Evolutionary conservation across 192 early-diverging fungal genomes (phyloP).

Genomic region (Coemansia interrupta): DNA sequence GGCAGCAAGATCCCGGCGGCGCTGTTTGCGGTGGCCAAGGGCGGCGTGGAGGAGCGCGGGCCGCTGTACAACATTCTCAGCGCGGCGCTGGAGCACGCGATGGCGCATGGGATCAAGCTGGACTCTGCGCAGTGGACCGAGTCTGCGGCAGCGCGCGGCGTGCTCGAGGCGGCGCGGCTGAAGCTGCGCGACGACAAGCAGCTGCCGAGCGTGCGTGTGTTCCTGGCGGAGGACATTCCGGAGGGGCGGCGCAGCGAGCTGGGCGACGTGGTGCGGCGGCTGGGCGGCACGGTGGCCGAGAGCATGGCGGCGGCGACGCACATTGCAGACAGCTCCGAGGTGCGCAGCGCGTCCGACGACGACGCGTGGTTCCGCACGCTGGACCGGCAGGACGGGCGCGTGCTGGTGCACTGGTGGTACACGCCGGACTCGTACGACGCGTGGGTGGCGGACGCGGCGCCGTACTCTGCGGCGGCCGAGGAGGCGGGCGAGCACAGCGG

Average conservation of each 20-base stretch:
- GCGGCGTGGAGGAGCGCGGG: conserved; percentile 25
- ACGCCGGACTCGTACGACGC: conserved; percentile 78
- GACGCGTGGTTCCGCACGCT: conserved; percentile 53
- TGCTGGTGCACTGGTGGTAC: conserved; percentile 77
- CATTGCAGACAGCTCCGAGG: conserved; percentile 19
- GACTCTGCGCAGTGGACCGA: conserved; percentile 15
- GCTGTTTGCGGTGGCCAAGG: conserved; percentile 28
- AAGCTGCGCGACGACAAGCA: conserved; percentile 38
- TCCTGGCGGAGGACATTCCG: conserved; percentile 22
- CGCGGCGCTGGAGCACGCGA: conserved; percentile 34
- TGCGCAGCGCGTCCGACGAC: conserved; percentile 13
- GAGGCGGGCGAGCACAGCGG: conserved; percentile 63
- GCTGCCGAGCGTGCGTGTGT: conserved; percentile 28
- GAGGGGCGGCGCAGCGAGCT: conserved; percentile 16
- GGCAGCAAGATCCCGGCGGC: conserved; percentile 31
- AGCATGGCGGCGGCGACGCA: conserved; percentile 30
- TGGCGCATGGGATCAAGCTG: conserved; percentile 12
- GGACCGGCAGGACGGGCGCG: conserved; percentile 42
- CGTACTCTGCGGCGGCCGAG: conserved; percentile 59
- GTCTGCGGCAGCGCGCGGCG: conserved; percentile 9
- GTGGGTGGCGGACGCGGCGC: conserved; percentile 62
- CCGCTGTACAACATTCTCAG: conserved; percentile 37
- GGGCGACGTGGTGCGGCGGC: conserved; percentile 7
- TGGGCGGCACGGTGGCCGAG: conserved; percentile 26
- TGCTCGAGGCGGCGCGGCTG: conserved; percentile 33